phyloP scores from a whole-genome alignment of 192 early-diverging fungal species.

The Kappamyces sp. region DNA sequence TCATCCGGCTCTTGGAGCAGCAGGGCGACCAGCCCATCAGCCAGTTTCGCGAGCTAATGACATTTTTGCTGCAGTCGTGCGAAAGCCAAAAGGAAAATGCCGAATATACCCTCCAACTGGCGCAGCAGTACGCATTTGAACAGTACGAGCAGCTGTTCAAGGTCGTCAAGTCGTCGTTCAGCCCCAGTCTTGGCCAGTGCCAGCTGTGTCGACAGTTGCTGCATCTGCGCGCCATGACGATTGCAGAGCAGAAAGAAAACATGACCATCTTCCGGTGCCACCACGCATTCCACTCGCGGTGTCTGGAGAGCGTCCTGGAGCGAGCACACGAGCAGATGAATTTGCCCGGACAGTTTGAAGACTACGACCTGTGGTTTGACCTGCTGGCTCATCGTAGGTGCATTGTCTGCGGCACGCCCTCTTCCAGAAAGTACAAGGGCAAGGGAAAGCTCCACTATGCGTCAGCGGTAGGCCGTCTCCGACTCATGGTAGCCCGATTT shows the following conservation, averaged over 20 bases:
- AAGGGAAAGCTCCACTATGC: conserved; percentile 1
- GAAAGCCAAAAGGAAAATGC: not conserved
- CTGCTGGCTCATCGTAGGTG: conserved; percentile 3
- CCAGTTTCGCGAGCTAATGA: not conserved
- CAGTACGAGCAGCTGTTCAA: conserved; percentile 2
- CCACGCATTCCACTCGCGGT: conserved; percentile 38
- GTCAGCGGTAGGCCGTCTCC: not conserved
- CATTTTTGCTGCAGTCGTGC: not conserved
- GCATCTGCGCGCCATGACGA: conserved; percentile 33
- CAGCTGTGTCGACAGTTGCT: conserved; percentile 31
- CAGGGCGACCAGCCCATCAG: not conserved
- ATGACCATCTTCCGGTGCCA: conserved; percentile 35
- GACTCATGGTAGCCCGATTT: too few species aligned
- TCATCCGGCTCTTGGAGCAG: not conserved
- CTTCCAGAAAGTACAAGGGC: conserved; percentile 1
- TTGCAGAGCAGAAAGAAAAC: conserved; percentile 22
- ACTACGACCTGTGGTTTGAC: conserved; percentile 12
- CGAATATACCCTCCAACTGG: not conserved
- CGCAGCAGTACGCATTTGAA: conserved; percentile 7
- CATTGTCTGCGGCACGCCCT: conserved; percentile 5
- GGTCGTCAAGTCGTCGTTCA: conserved; percentile 11
- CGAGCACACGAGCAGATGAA: not conserved
- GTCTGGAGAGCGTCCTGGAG: conserved; percentile 31
- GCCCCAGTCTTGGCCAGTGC: conserved; percentile 39
- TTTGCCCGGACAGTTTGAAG: not conserved